These are phyloP conservation scores for Lasiosphaeris hirsuta DNA, from an alignment of 495 filamentous ascomycete genomes.

Conservation along the genomic window DNA sequence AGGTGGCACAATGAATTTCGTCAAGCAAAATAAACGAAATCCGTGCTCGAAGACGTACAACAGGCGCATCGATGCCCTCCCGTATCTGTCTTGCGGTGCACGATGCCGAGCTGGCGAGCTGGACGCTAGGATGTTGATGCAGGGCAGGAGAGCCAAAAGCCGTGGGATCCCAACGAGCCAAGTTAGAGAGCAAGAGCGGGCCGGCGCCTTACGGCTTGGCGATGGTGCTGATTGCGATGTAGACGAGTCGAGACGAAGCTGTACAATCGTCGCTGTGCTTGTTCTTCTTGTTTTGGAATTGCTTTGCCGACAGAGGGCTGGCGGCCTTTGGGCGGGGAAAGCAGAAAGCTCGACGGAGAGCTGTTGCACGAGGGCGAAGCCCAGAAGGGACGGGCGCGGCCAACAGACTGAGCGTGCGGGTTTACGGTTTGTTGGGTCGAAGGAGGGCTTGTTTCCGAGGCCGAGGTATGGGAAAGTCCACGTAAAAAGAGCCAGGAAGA, in stretches of 20 bases:
- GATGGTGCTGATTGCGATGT: neutral
- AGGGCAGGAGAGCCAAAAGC: neutral
- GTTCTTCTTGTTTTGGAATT: too few species aligned
- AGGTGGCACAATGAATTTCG: conserved; percentile 7
- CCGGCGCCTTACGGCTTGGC: neutral
- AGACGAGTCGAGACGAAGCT: neutral
- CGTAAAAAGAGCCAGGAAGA: conserved; percentile 4
- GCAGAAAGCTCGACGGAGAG: conserved; percentile 1
- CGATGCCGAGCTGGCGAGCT: neutral
- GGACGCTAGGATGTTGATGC: too few species aligned
- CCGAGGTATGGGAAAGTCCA: neutral
- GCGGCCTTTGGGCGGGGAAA: conserved; percentile 6
- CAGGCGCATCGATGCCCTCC: conserved; percentile 10
- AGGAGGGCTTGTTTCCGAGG: too few species aligned
- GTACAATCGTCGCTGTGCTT: too few species aligned
- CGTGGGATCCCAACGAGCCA: neutral
- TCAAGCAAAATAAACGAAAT: conserved; percentile 2
- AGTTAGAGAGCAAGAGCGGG: neutral
- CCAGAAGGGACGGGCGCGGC: neutral
- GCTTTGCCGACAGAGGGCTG: too few species aligned
- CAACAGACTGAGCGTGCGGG: neutral
- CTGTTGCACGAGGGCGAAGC: neutral
- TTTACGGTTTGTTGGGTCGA: too few species aligned
- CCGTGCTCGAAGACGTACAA: conserved; percentile 7
- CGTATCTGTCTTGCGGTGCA: neutral